Conservation (phyloP, 2,329 filamentous ascomycete species). For the Elsinoe arachidis region DNA sequence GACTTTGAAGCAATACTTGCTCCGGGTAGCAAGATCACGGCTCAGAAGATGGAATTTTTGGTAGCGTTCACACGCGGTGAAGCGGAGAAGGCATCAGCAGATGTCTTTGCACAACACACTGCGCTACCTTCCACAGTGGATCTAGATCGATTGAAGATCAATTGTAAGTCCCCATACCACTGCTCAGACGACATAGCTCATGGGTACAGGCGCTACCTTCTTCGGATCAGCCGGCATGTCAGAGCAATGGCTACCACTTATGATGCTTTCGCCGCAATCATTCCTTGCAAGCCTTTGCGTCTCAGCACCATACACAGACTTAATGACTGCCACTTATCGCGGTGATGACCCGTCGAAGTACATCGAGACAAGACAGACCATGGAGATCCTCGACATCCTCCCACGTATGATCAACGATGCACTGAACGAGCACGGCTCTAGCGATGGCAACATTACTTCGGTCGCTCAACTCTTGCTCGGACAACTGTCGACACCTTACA, state of each 20-base stretch:
- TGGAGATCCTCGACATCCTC: constrained; percentile 12
- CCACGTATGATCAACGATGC: constrained; percentile 23
- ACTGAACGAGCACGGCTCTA: constrained; percentile 21
- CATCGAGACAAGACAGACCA: constrained; percentile 10
- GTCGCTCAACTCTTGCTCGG: constrained; percentile 26
- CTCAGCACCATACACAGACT: constrained; percentile 26
- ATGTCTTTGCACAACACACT: neutral
- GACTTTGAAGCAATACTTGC: neutral
- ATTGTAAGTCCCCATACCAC: neutral
- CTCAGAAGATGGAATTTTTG: constrained; percentile 1
- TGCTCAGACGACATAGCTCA: neutral
- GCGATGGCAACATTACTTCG: constrained; percentile 26
- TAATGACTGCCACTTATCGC: constrained; percentile 21
- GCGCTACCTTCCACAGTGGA: neutral
- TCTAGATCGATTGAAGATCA: constrained; percentile 2
- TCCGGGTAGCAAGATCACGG: neutral
- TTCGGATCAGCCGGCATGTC: constrained; percentile 24
- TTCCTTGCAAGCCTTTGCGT: constrained; percentile 28
- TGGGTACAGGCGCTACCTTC: constrained; percentile 18
- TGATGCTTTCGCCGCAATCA: constrained; percentile 22
- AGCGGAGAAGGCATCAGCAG: neutral
- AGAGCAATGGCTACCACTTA: constrained; percentile 23
- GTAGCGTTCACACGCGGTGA: neutral
- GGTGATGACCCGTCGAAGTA: neutral
- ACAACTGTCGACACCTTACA: constrained; percentile 26